Evolutionary conservation across 306 rosid genomes (phyloP).

Genomic region (Carpinus viminea): DNA sequence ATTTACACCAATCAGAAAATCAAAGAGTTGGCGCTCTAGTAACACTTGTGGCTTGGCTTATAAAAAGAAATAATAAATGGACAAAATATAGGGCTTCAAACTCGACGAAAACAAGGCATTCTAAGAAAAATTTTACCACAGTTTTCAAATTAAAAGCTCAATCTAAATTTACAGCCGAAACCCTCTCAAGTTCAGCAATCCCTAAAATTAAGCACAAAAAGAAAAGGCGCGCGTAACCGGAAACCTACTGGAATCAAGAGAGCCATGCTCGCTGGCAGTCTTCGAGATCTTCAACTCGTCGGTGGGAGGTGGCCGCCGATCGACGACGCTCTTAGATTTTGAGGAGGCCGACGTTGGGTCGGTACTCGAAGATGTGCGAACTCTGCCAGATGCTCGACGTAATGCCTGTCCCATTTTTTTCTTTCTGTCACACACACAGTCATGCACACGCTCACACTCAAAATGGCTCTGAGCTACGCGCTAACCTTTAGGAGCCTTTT

Average conservation of each 20-base stretch:
- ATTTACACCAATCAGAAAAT: background rate
- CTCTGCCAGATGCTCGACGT: slow-evolving; percentile 90
- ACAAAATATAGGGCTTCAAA: background rate
- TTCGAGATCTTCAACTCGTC: slow-evolving; percentile 39
- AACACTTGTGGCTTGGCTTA: too few species aligned
- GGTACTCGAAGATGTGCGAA: slow-evolving; percentile 48
- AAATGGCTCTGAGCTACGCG: slow-evolving; percentile 2
- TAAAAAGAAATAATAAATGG: background rate
- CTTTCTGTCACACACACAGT: background rate
- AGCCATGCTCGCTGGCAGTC: slow-evolving; percentile 35
- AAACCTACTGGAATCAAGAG: slow-evolving; percentile 45
- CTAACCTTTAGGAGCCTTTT: background rate
- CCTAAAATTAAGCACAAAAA: background rate
- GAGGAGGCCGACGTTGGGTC: slow-evolving; percentile 45
- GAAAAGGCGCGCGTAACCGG: background rate
- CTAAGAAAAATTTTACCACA: background rate
- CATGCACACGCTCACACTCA: background rate
- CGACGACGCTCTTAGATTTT: slow-evolving; percentile 45
- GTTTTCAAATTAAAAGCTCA: background rate
- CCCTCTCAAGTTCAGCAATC: background rate
- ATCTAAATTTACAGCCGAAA: background rate
- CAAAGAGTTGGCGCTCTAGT: background rate
- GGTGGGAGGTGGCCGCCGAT: slow-evolving; percentile 50
- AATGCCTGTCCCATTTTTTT: slow-evolving; percentile 89
- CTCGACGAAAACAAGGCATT: background rate